Base-by-base conservation (phyloP, 2,329 filamentous ascomycete species). In the Aaosphaeria pasadenensis region DNA sequence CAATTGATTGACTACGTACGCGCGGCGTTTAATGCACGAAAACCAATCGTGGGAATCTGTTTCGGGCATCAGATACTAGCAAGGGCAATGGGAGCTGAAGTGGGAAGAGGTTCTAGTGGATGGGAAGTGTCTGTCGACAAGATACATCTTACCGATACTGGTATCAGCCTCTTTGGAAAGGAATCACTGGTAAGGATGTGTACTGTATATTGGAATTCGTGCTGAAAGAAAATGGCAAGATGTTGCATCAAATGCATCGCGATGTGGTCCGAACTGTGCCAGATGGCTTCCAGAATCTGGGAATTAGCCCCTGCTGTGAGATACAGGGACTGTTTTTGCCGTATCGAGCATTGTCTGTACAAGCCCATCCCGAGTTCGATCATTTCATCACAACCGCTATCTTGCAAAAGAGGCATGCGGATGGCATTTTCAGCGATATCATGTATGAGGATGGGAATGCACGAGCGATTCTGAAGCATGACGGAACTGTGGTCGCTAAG, bases 21-120 rank as follows among this genome's bases (percentile, higher is more conserved):
- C 9, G 31, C 7, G 11, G 41, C 17, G 24, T 32, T 30, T 11
- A 24, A 43, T 9, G 81, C 94, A 6, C 41, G 17, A 11, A 43
- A 43, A 17, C 80, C 83, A 33, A 71, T 91, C n/a, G 77, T 95
- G 11, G 90, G 89, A 7, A 79, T 94, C 11, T 95, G 90, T 71
- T 95, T 92, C 67, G 90, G 90, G 4, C 90, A 95, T 67, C 89
- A 95, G 74, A 91, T 95, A 59, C 74, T 94, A 39, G 89, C 81
- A 1, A 78, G 89, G 44, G 88, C 89, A 1, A 65, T 91, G 56
- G 88, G 84, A 4, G 79, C 74, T 13, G 79, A 81, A 57, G 87
- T 95, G 2, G 84, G 77, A 33, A 74, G 83, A 46, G 88, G 82
- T 64, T 77, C 83, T 28, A 69, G 74, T 17, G 89, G 89, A 2